Base-by-base conservation (phyloP, 1,284 basidiomycete species). In the Tilletia setariae region DNA sequence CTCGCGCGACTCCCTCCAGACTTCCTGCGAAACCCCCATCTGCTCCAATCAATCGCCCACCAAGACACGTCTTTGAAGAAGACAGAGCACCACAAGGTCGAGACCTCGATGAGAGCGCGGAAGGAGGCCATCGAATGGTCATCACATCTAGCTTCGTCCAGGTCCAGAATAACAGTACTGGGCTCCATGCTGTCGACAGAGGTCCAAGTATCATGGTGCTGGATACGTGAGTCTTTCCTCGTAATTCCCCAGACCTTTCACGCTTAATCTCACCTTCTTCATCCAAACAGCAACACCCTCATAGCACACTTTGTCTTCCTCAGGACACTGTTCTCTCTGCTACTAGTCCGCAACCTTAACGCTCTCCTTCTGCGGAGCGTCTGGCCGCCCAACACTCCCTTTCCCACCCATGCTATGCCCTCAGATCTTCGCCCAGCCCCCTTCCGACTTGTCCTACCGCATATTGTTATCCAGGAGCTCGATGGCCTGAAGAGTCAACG, bases 361-460 rank as follows among this genome's bases (percentile, higher is more conserved):
- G 56, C 56, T 6, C n/a, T 35, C 32, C 28, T 61, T 28, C 9
- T 61, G 4, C 28, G 15, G 28, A 61, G 32, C 56, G 56, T 40
- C 9, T 61, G 51, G 51, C 51, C 56, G 25, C 16, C 46, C 4
- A 49, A 49, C 6, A 16, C 16, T 9, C 43, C 43, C 43, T 44
- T 44, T n/a, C n/a, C n/a, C n/a, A n/a, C n/a, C n/a, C n/a, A n/a
- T 16, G 21, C 46, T n/a, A 49, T 49, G 4, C 46, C 56, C 1
- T 15, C 19, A 9, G 30, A 61, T 19, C 35, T 32, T 30, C 56
- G 56, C 19, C 56, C 56, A 30, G 46, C 46, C 13, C 56, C 56
- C 32, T 61, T 61, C 32, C 56, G 56, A 61, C 56, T 61, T 16
- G 56, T 35, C 6, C 32, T 61, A 30, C 56, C 56, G n/a, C 56